These are phyloP conservation scores for Laetiporus sulphureus DNA, from an alignment of 1,284 basidiomycete genomes.

Conservation along the genomic window DNA sequence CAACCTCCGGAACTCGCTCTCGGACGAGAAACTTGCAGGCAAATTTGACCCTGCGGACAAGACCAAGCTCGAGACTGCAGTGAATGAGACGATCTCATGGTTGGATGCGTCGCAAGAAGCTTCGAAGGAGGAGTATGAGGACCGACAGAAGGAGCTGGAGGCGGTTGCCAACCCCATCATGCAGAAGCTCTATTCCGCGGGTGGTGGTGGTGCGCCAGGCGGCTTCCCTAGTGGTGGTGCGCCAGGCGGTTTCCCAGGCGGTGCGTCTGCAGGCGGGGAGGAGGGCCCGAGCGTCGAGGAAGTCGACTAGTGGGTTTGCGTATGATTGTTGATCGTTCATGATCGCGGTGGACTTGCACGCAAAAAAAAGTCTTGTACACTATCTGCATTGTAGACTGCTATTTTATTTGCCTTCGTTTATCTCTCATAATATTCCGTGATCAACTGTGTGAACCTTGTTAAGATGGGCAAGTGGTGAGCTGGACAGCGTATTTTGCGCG, in stretches of 20 bases:
- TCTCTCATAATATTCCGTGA: no score
- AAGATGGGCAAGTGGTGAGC: no score
- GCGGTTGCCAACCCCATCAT: conserved; percentile 87
- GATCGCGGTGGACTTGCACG: conserved; percentile 4
- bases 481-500: no score
- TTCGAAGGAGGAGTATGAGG: conserved; percentile 94
- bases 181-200: conserved; percentile 86
- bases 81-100: conserved; percentile 86
- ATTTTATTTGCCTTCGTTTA: no score
- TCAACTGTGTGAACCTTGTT: no score
- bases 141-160: conserved; percentile 96
- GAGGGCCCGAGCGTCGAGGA: conserved; percentile 88
- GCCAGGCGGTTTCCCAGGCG: conserved; percentile 39
- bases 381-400: conserved; percentile 8
- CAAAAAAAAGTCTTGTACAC: conserved; percentile 7
- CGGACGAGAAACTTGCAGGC: conserved; percentile 78
- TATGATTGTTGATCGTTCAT: conserved; percentile 1
- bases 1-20: conserved; percentile 91
- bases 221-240: conserved; percentile 36
- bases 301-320: conserved; percentile 50
- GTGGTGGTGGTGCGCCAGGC: conserved; percentile 58
- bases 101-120: conserved; percentile 88
- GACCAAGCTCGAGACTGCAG: conserved; percentile 75
- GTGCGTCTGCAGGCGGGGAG: conserved; percentile 39
- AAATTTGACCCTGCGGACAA: conserved; percentile 92